Base-by-base conservation (phyloP, 75 land plant species). In the Cunninghamia lanceolata region DNA sequence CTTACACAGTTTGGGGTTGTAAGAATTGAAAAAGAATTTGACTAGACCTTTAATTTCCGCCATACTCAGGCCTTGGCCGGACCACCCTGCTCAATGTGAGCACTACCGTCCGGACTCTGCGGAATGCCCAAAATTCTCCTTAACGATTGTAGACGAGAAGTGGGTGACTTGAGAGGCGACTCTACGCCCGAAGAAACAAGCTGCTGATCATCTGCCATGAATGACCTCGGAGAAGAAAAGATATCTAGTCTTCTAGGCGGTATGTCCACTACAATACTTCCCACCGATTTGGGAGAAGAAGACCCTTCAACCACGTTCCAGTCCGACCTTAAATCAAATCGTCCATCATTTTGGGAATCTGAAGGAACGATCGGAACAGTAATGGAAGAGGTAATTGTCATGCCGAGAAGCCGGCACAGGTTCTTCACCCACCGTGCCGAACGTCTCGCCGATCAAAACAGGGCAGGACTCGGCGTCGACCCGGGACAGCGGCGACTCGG, bases 61-160 rank as follows among this genome's bases (percentile, higher is more conserved):
- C 25, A 56, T 19, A 4, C 25, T 56, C 25, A 21, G 63, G 19
- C 63, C 63, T 56, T 56, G 25, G 63, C 63, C 4, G 79, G 42
- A 76, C 40, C 32, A 21, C 1, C 25, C 7, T 76, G 79, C 79
- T 76, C 79, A 76, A 38, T 38, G 1, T 76, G 79, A 16, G 35
- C 6, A 76, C 39, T 76, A 21, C 63, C 79, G 25, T 76, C 79
- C 16, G 79, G 79, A 76, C 79, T 76, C 79, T 76, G 43, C 40
- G 42, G 43, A 38, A 76, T 9, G 32, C 50, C 45, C 30, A 82
- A 46, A 30, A 82, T 42, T 15, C 10, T 82, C 7, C 45, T 82
- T 15, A 82, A 3, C 32, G 53, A 46, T 21, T 45, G 53, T 10
- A 82, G 13, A 0, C 83, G 83, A 43, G 45, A 43, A 3, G n/a